Conservation (phyloP, 2,329 filamentous ascomycete genomes). For the Ascochyta viciae-villosae region DNA sequence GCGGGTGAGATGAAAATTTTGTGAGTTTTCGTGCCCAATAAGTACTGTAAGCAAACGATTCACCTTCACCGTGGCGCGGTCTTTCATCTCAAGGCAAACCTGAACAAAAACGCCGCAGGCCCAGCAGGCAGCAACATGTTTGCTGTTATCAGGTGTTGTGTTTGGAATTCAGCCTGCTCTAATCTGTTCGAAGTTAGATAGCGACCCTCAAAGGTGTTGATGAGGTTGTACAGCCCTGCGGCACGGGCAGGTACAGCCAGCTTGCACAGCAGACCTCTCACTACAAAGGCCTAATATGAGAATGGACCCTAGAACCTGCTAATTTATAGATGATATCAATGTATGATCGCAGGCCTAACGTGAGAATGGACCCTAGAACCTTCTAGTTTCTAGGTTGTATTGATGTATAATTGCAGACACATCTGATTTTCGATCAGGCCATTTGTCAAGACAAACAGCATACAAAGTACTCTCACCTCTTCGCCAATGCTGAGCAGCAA, state of each 20-base stretch:
- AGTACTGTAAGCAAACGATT: constrained; percentile 2
- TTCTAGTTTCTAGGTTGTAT: not conserved
- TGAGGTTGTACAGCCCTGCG: constrained; percentile 6
- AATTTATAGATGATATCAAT: too few relatives aligned
- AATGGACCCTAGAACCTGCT: not conserved
- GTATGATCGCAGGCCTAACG: too few relatives aligned
- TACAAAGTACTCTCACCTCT: too few relatives aligned
- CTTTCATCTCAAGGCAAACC: not conserved
- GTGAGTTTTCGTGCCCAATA: not conserved
- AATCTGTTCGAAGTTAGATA: not conserved
- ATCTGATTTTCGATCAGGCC: too few relatives aligned
- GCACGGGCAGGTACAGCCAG: constrained; percentile 5
- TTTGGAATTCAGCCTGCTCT: not conserved
- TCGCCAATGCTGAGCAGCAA: too few relatives aligned
- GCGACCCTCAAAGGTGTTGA: constrained; percentile 3
- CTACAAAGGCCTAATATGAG: not conserved
- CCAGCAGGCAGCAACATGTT: not conserved
- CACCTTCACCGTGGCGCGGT: constrained; percentile 4
- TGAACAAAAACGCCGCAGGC: not conserved
- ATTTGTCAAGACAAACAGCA: too few relatives aligned
- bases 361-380: not conserved
- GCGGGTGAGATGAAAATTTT: not conserved
- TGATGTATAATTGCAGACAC: too few relatives aligned
- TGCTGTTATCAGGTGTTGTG: not conserved
- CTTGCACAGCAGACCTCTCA: not conserved